phyloP scores from a whole-genome alignment of 2,329 filamentous ascomycete species.

The Venturia nashicola region DNA sequence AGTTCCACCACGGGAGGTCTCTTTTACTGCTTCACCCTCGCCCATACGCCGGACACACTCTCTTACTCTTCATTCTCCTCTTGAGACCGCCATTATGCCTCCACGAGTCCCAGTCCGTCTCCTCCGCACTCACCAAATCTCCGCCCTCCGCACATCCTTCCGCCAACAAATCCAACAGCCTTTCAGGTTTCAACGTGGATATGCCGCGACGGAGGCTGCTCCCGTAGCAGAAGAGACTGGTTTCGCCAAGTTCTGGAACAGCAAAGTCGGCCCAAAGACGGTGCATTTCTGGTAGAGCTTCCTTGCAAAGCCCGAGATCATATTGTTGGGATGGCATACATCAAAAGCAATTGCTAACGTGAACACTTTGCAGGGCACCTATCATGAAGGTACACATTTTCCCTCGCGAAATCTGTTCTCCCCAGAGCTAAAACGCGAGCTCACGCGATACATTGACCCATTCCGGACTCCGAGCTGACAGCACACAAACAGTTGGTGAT shows the following conservation, averaged over 20 bases:
- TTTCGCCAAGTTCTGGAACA: slow-evolving; percentile 24
- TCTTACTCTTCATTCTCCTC: not conserved
- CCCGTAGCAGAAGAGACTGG: not conserved
- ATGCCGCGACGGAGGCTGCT: slow-evolving; percentile 1
- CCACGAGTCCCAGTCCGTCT: not conserved
- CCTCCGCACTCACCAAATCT: slow-evolving; percentile 1
- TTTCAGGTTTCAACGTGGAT: not conserved
- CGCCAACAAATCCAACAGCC: slow-evolving; percentile 7
- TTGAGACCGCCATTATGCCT: not conserved
- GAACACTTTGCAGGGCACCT: slow-evolving; percentile 53
- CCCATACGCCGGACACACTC: not conserved
- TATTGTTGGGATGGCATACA: not conserved
- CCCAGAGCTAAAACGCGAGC: not conserved
- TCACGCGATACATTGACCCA: not conserved
- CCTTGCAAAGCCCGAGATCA: not conserved
- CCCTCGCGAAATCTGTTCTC: not conserved
- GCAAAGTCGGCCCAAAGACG: slow-evolving; percentile 48
- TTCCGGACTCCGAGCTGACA: slow-evolving; percentile 4
- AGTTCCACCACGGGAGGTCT: not conserved
- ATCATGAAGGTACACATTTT: slow-evolving; percentile 64
- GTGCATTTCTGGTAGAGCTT: slow-evolving; percentile 90
- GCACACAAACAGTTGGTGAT: slow-evolving; percentile 59
- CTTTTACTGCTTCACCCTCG: not conserved
- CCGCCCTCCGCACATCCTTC: slow-evolving; percentile 5
- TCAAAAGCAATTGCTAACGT: slow-evolving; percentile 5